Conservation (phyloP, 495 filamentous ascomycete species). For the Aspergillus leporis region DNA sequence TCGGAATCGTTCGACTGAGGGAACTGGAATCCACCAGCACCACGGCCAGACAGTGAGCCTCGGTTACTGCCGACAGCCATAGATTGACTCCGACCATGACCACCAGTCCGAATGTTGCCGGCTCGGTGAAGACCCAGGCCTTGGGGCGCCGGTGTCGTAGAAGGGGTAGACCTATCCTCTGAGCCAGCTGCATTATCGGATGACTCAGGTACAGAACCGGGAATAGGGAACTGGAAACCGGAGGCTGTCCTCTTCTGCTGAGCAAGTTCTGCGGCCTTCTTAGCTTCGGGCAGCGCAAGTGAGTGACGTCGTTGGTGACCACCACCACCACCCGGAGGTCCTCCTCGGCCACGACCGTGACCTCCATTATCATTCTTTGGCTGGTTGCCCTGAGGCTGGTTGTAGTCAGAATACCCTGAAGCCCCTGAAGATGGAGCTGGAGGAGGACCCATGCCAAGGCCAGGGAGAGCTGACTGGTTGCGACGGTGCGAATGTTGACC, state of each 20-base stretch:
- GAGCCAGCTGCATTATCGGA: conserved; percentile 46
- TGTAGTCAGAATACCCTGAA: conserved; percentile 85
- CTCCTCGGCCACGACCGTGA: conserved; percentile 77
- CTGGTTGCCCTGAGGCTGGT: conserved; percentile 58
- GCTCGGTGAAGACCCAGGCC: conserved; percentile 48
- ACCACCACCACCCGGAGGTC: conserved; percentile 67
- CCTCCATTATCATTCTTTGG: conserved; percentile 64
- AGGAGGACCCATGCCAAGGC: conserved; percentile 85
- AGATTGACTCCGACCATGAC: conserved; percentile 68
- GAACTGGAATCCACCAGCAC: conserved; percentile 70
- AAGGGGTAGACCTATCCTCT: conserved; percentile 41
- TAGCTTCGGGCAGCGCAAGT: conserved; percentile 90
- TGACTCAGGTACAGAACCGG: conserved; percentile 57
- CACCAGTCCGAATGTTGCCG: conserved; percentile 52
- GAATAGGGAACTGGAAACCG: conserved; percentile 90
- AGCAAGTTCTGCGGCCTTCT: conserved; percentile 94
- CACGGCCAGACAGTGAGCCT: conserved; percentile 54
- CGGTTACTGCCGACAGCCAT: conserved; percentile 65
- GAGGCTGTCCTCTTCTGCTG: conserved; percentile 95
- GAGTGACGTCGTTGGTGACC: conserved; percentile 96
- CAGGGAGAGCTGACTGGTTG: conserved; percentile 95
- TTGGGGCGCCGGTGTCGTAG: conserved; percentile 37
- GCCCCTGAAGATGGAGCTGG: conserved; percentile 96
- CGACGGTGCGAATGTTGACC: conserved; percentile 86
- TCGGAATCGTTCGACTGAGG: conserved; percentile 62